Evolutionary conservation across 2,329 filamentous ascomycete species (phyloP).

Genomic region (Graphium sp.): DNA sequence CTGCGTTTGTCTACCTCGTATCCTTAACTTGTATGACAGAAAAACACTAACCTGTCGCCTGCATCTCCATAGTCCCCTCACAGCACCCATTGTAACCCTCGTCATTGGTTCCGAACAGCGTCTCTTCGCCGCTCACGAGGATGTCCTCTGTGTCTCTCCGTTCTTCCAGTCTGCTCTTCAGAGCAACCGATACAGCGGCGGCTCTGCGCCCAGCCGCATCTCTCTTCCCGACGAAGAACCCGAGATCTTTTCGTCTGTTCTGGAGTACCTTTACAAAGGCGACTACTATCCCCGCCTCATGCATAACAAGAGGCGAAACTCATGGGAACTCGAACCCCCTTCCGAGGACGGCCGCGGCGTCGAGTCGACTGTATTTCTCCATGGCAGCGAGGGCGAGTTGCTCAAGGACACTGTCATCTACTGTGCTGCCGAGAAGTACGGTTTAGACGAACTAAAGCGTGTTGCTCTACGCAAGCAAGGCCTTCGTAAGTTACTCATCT

Average conservation of each 20-base stretch:
- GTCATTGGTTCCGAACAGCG: constrained; percentile 71
- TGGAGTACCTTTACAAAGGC: constrained; percentile 95
- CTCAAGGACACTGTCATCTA: constrained; percentile 90
- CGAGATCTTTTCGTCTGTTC: constrained; percentile 80
- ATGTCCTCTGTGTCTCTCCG: constrained; percentile 72
- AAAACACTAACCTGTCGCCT: not conserved
- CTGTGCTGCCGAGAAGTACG: constrained; percentile 81
- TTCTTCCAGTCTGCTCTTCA: constrained; percentile 63
- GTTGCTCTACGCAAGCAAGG: constrained; percentile 90
- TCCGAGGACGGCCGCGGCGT: constrained; percentile 1
- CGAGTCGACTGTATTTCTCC: constrained; percentile 64
- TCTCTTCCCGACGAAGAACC: constrained; percentile 64
- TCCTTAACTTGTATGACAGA: not conserved
- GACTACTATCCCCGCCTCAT: constrained; percentile 87
- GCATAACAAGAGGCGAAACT: constrained; percentile 70
- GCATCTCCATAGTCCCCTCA: constrained; percentile 11
- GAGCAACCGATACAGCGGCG: constrained; percentile 51
- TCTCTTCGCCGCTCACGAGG: constrained; percentile 89
- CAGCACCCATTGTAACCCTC: constrained; percentile 69
- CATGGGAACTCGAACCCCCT: constrained; percentile 64
- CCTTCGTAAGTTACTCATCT: constrained; percentile 27
- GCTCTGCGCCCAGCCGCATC: constrained; percentile 66
- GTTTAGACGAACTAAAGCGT: constrained; percentile 80
- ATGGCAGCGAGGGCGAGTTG: constrained; percentile 57
- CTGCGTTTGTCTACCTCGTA: constrained; percentile 1